Evolutionary conservation across 306 rosid genomes (phyloP).

Genomic region (Adenanthera pavonina): DNA sequence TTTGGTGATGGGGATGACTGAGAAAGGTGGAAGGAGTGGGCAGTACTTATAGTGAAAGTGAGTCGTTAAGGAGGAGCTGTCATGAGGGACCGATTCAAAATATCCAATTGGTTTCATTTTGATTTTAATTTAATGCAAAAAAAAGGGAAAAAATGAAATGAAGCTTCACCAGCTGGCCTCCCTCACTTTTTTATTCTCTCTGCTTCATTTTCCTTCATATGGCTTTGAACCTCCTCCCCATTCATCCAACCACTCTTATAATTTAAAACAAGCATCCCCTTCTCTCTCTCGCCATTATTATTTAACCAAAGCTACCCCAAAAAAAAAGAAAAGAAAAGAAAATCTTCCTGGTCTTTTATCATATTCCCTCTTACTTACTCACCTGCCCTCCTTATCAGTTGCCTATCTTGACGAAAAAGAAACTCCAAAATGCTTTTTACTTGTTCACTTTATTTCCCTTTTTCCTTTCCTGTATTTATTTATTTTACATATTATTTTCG

Average conservation of each 20-base stretch:
- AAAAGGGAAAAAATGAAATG: slow-evolving; percentile 2
- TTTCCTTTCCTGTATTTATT: neutral
- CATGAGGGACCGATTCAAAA: slow-evolving; percentile 59
- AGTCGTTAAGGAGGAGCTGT: slow-evolving; percentile 78
- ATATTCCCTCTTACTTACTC: neutral
- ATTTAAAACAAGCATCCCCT: slow-evolving; percentile 20
- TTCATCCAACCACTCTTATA: slow-evolving; percentile 46
- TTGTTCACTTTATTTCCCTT: slow-evolving; percentile 1
- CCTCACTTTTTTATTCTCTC: slow-evolving; percentile 25
- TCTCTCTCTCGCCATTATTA: neutral
- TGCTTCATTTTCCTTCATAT: slow-evolving; percentile 42
- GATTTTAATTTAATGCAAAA: slow-evolving; percentile 28
- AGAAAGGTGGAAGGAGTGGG: slow-evolving; percentile 43
- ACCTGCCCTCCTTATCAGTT: slow-evolving; percentile 35
- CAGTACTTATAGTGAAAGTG: slow-evolving; percentile 53
- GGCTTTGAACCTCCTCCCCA: slow-evolving; percentile 31
- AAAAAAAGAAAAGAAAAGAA: neutral
- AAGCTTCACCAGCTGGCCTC: slow-evolving; percentile 58
- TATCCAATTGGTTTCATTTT: slow-evolving; percentile 37
- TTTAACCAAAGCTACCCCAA: slow-evolving; percentile 11
- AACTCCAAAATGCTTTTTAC: slow-evolving; percentile 46
- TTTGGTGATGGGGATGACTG: slow-evolving; percentile 38
- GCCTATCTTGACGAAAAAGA: slow-evolving; percentile 53
- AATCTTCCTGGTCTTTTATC: slow-evolving; percentile 34
- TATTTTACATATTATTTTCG: slow-evolving; percentile 1